Evolutionary conservation across 768 basidiomycete species (phyloP), one percentile per base, ranked within the genome.

Genomic region (Termitomyces sp.): DNA sequence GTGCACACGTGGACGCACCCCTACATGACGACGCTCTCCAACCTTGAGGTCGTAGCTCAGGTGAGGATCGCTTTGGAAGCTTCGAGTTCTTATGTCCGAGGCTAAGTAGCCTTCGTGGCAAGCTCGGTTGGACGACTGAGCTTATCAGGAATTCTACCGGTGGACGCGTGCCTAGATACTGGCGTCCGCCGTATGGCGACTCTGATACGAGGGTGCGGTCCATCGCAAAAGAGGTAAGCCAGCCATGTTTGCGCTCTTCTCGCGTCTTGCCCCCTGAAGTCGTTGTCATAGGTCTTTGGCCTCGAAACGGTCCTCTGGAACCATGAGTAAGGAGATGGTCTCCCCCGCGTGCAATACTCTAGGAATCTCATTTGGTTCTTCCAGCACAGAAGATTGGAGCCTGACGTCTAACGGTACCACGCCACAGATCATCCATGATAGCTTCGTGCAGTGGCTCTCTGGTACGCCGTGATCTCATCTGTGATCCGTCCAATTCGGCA

Each of bases 161-260:
- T 38, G 95, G 95, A 3, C 80, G 82, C 12, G 63, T 85, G 11
- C 77, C 80, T 1, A 72, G 71, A 47, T 94, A 78, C 76, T 97
- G 94, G 94, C 74, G 92, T n/a, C 91, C 91, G 1, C 92, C 92
- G 8, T 93, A 82, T 66, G 91, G 91, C 35, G 89, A 95, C 68
- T 80, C 80, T 45, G 95, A 98, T 66, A 81, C 79, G 69, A 82
- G 95, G 48, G 90, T 96, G 33, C 77, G 82, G 38, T 85, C 93
- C 3, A 91, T 98, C 64, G 95, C 94, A 26, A 76, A 80, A 66
- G 85, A 91, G 67, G 86, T 94, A 50, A 53, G 60, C 26, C 31
- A 8, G 40, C 28, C 8, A 28, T 26, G 43, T 14, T 3, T 28
- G 35, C 12, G 38, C n/a, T n/a, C 14, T 48, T 37, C 21, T 37